phyloP scores from a whole-genome alignment of 2,329 filamentous ascomycete species.

The Pseudogymnoascus sp. region DNA sequence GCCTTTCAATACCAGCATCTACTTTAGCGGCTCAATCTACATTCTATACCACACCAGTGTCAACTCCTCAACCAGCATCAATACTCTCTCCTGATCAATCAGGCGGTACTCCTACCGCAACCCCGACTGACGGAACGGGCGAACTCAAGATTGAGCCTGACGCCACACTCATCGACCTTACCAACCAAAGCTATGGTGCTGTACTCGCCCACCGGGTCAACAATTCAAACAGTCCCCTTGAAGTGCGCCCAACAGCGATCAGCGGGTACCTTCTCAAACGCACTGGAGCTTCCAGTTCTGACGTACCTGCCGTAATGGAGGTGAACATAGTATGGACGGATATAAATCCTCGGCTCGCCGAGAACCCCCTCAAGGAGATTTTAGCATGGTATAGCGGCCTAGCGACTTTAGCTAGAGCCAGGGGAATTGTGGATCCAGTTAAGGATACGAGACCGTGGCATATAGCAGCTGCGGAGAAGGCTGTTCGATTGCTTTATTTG shows the following conservation, averaged over 20 bases:
- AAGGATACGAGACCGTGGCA: slow-evolving; percentile 69
- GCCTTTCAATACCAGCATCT: slow-evolving; percentile 39
- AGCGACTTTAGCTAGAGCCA: slow-evolving; percentile 58
- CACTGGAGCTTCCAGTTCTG: slow-evolving; percentile 46
- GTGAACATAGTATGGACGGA: slow-evolving; percentile 52
- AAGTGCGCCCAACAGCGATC: slow-evolving; percentile 49
- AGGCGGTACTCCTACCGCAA: slow-evolving; percentile 34
- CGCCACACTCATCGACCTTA: slow-evolving; percentile 60
- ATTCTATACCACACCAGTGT: slow-evolving; percentile 56
- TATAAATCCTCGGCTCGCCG: slow-evolving; percentile 22
- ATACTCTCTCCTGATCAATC: slow-evolving; percentile 53
- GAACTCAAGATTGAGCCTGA: slow-evolving; percentile 52
- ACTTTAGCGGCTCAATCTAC: slow-evolving; percentile 33
- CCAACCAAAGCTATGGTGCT: slow-evolving; percentile 70
- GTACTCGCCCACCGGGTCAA: slow-evolving; percentile 59
- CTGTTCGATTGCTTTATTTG: slow-evolving; percentile 55
- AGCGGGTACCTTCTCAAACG: slow-evolving; percentile 61
- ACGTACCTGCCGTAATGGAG: slow-evolving; percentile 53
- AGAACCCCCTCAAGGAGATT: slow-evolving; percentile 53
- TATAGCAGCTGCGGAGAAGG: slow-evolving; percentile 63
- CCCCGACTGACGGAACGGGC: slow-evolving; percentile 28
- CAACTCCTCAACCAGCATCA: slow-evolving; percentile 53
- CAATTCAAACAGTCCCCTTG: slow-evolving; percentile 48
- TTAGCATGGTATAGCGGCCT: slow-evolving; percentile 60
- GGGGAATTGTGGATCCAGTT: slow-evolving; percentile 52